Base-by-base conservation (phyloP, 1,284 basidiomycete genomes). In the Rhodotorula sp. region DNA sequence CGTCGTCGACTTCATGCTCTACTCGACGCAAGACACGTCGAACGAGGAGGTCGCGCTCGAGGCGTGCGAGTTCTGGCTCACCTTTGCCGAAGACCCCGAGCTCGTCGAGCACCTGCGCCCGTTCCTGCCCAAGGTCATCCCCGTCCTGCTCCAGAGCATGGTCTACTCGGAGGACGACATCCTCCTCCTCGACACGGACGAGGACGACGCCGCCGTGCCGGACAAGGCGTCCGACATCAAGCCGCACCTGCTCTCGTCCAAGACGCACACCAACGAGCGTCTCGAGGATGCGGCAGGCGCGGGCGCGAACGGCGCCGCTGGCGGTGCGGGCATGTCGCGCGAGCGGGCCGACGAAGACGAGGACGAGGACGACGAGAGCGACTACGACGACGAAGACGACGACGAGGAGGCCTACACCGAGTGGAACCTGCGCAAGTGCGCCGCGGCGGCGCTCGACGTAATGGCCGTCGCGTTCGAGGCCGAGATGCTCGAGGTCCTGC, bases 31-130 rank as follows among this genome's bases (percentile, higher is more conserved):
- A 82, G 92, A 98, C 82, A 93, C 97, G 83, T 89, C 89, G 69
- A 76, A 82, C 60, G 95, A 98, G 84, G 89, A 89, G 71, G 93
- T 97, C 65, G 93, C 94, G 7, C 85, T 97, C 55, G 95, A 97
- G 83, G 97, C 97, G 19, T 97, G 94, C 86, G 97, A 99, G 85
- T 99, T 99, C 83, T 99, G 97, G 97, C 87, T 99, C 74, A 97
- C 96, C 2, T 99, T 99, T 80, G 94, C 97, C 23, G 97, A 99
- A 81, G 93, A 98, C 79, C 88, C 89, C 21, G 89, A 92, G 62
- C 86, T 99, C 42, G 88, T 89, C 23, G 88, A 89, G 21, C 92
- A 91, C 81, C 85, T 99, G 45, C 89, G 89, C 67, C 94, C 93
- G 0, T 88, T 95, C 74, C 86, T 99, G 14, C 87, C 85, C 54